A percentile compares a stretch with the other conserved stretches of the same genome.
Evolutionary conservation across 1,139 yeast genomes (phyloP).

Genomic region (Candida sp.): DNA sequence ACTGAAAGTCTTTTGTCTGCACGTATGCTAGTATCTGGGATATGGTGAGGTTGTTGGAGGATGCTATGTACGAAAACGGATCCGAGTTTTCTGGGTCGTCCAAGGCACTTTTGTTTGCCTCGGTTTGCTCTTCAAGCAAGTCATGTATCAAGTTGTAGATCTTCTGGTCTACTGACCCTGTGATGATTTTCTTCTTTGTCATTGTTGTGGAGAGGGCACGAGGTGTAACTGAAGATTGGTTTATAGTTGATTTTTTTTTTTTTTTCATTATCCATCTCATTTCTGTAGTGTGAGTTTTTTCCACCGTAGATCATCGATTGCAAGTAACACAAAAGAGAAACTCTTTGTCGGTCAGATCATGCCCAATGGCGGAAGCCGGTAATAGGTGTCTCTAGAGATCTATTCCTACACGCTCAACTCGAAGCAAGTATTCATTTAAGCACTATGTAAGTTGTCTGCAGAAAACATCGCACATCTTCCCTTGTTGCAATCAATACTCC

Average conservation of each 20-base stretch:
- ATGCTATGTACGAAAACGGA: conserved; percentile 48
- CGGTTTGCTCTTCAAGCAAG: conserved; percentile 55
- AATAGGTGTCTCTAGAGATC: too few relatives aligned
- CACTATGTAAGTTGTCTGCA: not conserved
- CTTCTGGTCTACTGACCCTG: conserved; percentile 51
- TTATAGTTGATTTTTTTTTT: not conserved
- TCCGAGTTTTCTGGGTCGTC: conserved; percentile 30
- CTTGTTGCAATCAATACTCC: conserved; percentile 29
- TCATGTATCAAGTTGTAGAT: conserved; percentile 52
- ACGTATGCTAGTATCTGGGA: conserved; percentile 58
- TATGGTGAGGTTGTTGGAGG: conserved; percentile 60
- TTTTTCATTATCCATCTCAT: conserved; percentile 1
- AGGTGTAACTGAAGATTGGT: too few relatives aligned
- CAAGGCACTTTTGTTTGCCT: conserved; percentile 36
- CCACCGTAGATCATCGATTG: too few relatives aligned
- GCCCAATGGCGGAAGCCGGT: too few relatives aligned
- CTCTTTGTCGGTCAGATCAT: too few relatives aligned
- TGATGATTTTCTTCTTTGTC: conserved; percentile 24
- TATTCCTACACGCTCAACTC: not conserved
- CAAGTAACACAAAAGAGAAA: too few relatives aligned
- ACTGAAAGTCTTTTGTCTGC: conserved; percentile 62
- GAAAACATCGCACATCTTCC: not conserved
- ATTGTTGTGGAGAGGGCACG: conserved; percentile 5
- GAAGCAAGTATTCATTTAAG: not conserved
- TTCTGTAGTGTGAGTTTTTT: not conserved